Evolutionary conservation across 163 green algal genomes (phyloP), one percentile per base, ranked within the genome.

Genomic region (Prototheca cutis): DNA sequence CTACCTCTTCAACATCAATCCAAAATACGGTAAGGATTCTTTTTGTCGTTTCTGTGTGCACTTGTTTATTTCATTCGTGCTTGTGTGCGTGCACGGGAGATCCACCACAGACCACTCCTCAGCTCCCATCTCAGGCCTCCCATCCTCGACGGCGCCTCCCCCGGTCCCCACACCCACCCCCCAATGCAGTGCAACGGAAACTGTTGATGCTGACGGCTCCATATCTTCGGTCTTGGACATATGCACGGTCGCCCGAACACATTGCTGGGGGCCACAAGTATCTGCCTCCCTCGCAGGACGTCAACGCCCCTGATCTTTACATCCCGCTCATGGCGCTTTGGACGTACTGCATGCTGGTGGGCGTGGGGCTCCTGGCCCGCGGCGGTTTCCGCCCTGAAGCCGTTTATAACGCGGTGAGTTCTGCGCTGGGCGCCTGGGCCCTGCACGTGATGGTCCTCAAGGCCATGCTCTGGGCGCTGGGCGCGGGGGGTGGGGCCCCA

Each of bases 261-360:
- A 84, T 93, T 40, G 67, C 77, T 24, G 86, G 87, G 23, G 84
- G 79, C 2, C 74, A 88, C 54, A 80, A 80, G 49, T 98, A 88
- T 69, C 85, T 90, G 60, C 83, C 91, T 8, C 88, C 91, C 6
- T 63, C 75, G 0, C 72, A 85, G 45, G 91, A 98, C 68, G 75
- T 88, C 25, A 96, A 97, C 61, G 86, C 88, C 4, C 91, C 91
- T 4, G 91, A 98, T 71, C 76, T 98, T 53, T 98, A 97, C 81
- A 84, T 98, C 27, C 91, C 91, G 0, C 45, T 93, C 29, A 88
- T 95, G 80, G 81, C 79, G 0, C 65, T 89, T 6, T 92, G 78
- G 78, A 90, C 84, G 24, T 96, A 93, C 74, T 72, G 66, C 57
- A 48, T 90, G 29, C 72, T 90, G 23, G 53, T 68, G 4, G 55